A percentile compares a stretch with the other conserved stretches of the same genome.
Evolutionary conservation across 2,329 filamentous ascomycete genomes (phyloP).

Genomic region (Claviceps cyperi): DNA sequence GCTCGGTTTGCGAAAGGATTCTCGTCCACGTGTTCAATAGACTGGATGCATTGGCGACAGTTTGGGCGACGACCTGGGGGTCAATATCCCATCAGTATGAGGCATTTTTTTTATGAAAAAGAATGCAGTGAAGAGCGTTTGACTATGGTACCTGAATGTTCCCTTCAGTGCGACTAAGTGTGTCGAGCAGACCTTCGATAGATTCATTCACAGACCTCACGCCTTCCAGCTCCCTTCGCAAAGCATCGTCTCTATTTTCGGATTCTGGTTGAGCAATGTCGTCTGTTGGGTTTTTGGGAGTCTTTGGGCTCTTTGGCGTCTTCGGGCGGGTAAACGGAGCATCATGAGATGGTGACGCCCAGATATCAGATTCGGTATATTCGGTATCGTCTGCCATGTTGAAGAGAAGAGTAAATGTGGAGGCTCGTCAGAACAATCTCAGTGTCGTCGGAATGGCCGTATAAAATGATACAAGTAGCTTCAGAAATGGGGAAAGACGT

Average conservation of each 20-base stretch:
- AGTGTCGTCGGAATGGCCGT: neutral
- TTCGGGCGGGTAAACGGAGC: conserved; percentile 17
- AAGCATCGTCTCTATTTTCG: conserved; percentile 52
- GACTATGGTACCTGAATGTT: conserved; percentile 54
- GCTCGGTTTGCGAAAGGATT: conserved; percentile 91
- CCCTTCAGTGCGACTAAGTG: conserved; percentile 54
- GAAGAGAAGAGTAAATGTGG: neutral
- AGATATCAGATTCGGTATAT: conserved; percentile 34
- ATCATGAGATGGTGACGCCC: conserved; percentile 28
- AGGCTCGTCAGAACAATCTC: neutral
- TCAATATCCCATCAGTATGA: conserved; percentile 17
- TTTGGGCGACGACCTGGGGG: conserved; percentile 58
- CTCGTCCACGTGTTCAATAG: conserved; percentile 91
- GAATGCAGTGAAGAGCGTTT: neutral
- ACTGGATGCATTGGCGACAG: conserved; percentile 74
- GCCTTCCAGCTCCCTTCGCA: conserved; percentile 68
- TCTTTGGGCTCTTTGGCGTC: conserved; percentile 33
- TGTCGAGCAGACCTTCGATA: conserved; percentile 64
- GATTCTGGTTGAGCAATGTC: conserved; percentile 30
- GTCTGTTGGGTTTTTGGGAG: conserved; percentile 28
- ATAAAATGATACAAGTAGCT: neutral
- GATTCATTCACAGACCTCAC: conserved; percentile 78
- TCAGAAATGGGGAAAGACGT: neutral
- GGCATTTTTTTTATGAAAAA: neutral
- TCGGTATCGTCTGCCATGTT: conserved; percentile 31